Evolutionary conservation across 2,329 filamentous ascomycete genomes (phyloP).

Genomic region (Trematosphaeria pertusa): DNA sequence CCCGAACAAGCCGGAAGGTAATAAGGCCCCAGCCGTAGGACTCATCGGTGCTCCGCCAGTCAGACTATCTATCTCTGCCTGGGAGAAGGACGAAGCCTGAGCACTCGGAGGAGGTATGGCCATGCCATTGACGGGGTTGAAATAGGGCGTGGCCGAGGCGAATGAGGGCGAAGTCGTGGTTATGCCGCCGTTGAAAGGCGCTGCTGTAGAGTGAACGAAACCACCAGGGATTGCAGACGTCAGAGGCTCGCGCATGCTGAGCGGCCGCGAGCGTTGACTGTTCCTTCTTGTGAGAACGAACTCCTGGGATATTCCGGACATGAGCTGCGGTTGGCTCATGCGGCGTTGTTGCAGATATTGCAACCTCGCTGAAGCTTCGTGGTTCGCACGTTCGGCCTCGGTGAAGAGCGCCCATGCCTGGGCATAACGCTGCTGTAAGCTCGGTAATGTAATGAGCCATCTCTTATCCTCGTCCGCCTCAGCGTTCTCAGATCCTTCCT

Average conservation of each 20-base stretch:
- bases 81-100: constrained; percentile 54
- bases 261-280: constrained; percentile 50
- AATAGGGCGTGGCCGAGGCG: constrained; percentile 56
- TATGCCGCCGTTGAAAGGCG: constrained; percentile 55
- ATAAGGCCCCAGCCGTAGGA: constrained; percentile 74
- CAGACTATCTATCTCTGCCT: constrained; percentile 67
- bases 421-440: constrained; percentile 59
- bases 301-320: constrained; percentile 39
- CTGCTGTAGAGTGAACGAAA: constrained; percentile 47
- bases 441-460: constrained; percentile 62
- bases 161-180: constrained; percentile 61
- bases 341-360: constrained; percentile 48
- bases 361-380: constrained; percentile 51
- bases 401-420: constrained; percentile 43
- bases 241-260: constrained; percentile 47
- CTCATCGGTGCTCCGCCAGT: constrained; percentile 75
- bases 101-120: constrained; percentile 54
- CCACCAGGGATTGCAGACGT: constrained; percentile 37
- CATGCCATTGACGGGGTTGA: constrained; percentile 69
- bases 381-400: constrained; percentile 47
- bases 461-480: constrained; percentile 58
- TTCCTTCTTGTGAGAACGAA: constrained; percentile 45
- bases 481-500: constrained; percentile 50
- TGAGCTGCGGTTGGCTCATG: constrained; percentile 48
- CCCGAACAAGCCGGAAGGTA: constrained; percentile 72